Evolutionary conservation across 768 basidiomycete genomes (phyloP).

Genomic region (Auriscalpium microsporum): DNA sequence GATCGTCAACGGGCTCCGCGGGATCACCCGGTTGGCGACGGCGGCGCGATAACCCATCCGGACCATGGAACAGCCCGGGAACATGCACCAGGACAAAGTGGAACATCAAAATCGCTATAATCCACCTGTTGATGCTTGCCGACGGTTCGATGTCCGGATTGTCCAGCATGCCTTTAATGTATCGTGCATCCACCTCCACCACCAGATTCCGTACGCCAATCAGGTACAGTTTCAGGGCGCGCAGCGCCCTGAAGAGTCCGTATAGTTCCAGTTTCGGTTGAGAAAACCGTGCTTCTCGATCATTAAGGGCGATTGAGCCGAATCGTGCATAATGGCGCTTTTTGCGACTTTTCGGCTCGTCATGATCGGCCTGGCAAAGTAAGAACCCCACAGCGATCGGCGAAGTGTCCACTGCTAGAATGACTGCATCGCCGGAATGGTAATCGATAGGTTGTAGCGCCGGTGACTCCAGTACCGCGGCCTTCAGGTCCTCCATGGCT

Average conservation of each 20-base stretch:
- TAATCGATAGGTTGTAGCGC: slow-evolving; percentile 13
- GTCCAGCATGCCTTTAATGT: slow-evolving; percentile 32
- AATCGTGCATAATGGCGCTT: slow-evolving; percentile 21
- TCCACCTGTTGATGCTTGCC: slow-evolving; percentile 34
- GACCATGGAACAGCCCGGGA: slow-evolving; percentile 19
- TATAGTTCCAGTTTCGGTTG: slow-evolving; percentile 24
- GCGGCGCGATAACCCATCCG: slow-evolving; percentile 24
- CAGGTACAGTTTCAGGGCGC: slow-evolving; percentile 14
- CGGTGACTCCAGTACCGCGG: background rate
- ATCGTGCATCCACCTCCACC: slow-evolving; percentile 30
- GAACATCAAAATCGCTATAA: slow-evolving; percentile 30
- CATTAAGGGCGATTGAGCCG: slow-evolving; percentile 31
- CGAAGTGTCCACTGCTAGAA: slow-evolving; percentile 21
- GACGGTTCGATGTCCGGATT: slow-evolving; percentile 31
- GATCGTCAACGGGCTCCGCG: background rate
- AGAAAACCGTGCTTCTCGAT: slow-evolving; percentile 13
- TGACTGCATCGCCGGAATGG: slow-evolving; percentile 6
- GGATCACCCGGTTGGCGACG: background rate
- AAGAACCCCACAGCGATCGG: slow-evolving; percentile 19
- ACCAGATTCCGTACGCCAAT: slow-evolving; percentile 18
- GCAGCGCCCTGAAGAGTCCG: slow-evolving; percentile 14
- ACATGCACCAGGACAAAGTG: slow-evolving; percentile 31
- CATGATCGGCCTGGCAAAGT: slow-evolving; percentile 19
- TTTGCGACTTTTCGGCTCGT: slow-evolving; percentile 6
- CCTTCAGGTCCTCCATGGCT: slow-evolving; percentile 15